A percentile compares a stretch with the other conserved stretches of the same genome.
Evolutionary conservation across 2,329 filamentous ascomycete genomes (phyloP).

Genomic region (Colletotrichum sojae): DNA sequence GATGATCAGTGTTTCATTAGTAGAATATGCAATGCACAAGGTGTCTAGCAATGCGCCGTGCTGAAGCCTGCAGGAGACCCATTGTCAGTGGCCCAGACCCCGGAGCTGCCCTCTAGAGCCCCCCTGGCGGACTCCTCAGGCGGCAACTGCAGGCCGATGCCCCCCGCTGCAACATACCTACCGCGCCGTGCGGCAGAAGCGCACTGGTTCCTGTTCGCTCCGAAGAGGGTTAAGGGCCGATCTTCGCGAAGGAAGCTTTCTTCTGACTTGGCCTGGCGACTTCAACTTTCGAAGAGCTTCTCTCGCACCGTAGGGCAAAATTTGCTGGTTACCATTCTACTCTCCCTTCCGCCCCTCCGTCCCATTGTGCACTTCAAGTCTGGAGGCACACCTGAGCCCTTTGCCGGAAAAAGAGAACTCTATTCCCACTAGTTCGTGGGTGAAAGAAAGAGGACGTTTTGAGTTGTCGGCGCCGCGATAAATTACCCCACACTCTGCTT

Average conservation of each 20-base stretch:
- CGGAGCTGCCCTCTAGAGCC: constrained; percentile 13
- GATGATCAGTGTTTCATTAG: too few species aligned
- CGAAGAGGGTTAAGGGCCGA: constrained; percentile 39
- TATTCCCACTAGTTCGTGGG: constrained; percentile 26
- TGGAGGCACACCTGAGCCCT: background rate
- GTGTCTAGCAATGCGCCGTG: background rate
- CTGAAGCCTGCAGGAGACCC: too few species aligned
- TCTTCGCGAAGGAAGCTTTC: constrained; percentile 38
- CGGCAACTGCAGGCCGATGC: constrained; percentile 30
- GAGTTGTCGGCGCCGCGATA: constrained; percentile 22
- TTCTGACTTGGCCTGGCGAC: constrained; percentile 30
- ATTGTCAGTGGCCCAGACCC: constrained; percentile 1
- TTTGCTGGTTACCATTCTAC: constrained; percentile 26
- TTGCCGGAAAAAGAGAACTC: background rate
- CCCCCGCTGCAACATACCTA: constrained; percentile 18
- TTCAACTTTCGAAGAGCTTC: constrained; percentile 40
- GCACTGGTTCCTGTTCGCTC: constrained; percentile 34
- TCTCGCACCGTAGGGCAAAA: constrained; percentile 23
- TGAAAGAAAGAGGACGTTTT: constrained; percentile 8
- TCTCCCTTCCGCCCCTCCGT: constrained; percentile 1
- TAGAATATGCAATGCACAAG: background rate
- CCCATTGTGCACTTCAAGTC: background rate
- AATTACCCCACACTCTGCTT: constrained; percentile 33
- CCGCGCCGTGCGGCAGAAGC: constrained; percentile 20
- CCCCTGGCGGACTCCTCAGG: constrained; percentile 28